These are phyloP conservation scores for Tolypocladium paradoxum DNA, from an alignment of 2,329 filamentous ascomycete species.

Conservation along the genomic window DNA sequence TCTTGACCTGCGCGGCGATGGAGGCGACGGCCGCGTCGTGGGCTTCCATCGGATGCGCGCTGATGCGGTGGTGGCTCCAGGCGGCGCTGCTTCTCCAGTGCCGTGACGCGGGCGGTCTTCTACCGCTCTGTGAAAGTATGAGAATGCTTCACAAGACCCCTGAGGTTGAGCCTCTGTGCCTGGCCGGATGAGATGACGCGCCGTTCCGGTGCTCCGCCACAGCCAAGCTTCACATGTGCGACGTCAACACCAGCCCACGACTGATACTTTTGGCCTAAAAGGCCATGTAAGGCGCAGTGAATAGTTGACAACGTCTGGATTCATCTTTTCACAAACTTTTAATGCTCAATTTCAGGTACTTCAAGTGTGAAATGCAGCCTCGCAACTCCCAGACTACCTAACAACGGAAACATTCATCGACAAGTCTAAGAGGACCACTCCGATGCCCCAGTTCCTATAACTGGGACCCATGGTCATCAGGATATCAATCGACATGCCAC, in stretches of 20 bases:
- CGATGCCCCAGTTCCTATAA: not conserved
- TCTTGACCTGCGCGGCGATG: slow-evolving; percentile 30
- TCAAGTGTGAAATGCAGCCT: not conserved
- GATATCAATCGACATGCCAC: not conserved
- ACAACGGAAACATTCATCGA: not conserved
- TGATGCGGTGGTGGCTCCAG: not conserved
- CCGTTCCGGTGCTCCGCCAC: not conserved
- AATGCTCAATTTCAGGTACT: not conserved
- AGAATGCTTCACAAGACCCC: not conserved
- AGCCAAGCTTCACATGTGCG: not conserved
- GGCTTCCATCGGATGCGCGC: slow-evolving; percentile 23
- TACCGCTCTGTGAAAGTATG: not conserved
- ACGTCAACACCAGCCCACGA: not conserved
- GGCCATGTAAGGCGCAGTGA: not conserved
- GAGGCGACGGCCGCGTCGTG: slow-evolving; percentile 32
- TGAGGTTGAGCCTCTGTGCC: not conserved
- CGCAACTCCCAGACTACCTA: not conserved
- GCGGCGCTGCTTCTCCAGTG: no score
- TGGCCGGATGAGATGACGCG: not conserved
- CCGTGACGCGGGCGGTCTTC: not conserved
- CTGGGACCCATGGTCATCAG: not conserved
- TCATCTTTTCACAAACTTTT: not conserved
- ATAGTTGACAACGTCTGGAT: not conserved
- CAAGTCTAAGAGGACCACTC: not conserved
- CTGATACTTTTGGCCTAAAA: no score